Percentiles rank a stretch among this genome's conserved stretches.
Evolutionary conservation across 345 rosid species (phyloP).

Genomic region (Aegle marmelos): DNA sequence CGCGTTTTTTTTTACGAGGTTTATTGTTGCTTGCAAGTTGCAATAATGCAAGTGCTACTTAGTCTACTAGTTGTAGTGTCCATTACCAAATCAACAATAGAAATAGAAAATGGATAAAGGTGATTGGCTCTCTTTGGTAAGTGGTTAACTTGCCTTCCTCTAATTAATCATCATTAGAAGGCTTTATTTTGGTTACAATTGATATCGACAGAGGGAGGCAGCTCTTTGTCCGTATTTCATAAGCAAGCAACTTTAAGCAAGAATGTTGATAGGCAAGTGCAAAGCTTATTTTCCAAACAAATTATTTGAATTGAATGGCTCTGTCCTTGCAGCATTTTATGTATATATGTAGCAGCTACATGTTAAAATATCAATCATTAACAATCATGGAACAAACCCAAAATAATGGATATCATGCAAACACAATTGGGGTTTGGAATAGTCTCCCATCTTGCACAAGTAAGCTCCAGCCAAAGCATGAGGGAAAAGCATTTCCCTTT

Average conservation of each 20-base stretch:
- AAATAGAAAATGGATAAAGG: neutral
- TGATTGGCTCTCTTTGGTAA: conserved; percentile 3
- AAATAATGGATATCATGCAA: neutral
- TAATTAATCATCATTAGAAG: neutral
- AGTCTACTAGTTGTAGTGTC: neutral
- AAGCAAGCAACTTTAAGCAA: neutral
- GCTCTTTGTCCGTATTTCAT: neutral
- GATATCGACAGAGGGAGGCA: neutral
- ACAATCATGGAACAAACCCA: neutral
- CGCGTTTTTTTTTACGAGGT: neutral
- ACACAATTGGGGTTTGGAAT: neutral
- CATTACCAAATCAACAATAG: neutral
- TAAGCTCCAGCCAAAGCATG: neutral
- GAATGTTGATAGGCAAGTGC: neutral
- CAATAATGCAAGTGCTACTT: too few species aligned
- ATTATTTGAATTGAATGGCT: neutral
- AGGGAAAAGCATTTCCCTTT: neutral
- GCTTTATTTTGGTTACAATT: neutral
- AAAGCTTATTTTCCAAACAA: neutral
- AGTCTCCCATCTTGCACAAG: neutral
- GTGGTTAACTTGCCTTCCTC: conserved; percentile 1
- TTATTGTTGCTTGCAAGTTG: neutral
- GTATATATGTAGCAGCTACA: neutral
- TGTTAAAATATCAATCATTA: neutral
- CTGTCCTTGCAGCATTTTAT: neutral